Evolutionary conservation across 352 stramenopile species (phyloP), one percentile per base, ranked within the genome.

Genomic region (Phytophthora capsici): DNA sequence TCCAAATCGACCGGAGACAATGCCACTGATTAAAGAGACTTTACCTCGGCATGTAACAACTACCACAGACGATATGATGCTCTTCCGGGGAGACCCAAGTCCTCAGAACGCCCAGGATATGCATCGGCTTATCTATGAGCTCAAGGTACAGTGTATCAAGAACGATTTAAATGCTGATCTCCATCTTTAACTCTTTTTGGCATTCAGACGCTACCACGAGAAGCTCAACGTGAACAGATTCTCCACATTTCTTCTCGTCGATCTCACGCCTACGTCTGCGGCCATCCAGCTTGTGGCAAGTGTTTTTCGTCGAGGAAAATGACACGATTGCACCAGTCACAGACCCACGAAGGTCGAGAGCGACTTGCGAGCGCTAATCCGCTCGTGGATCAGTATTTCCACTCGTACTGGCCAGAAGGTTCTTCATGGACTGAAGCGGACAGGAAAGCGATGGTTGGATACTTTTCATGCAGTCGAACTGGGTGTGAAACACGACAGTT

Each of bases 221-320:
- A 88, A 14, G 66, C 65, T 16, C 45, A 67, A 30, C 70, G 62
- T 17, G 80, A 90, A 7, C 57, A 75, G 19, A 86, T 89, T 30
- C 66, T 89, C 12, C 56, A 87, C 30, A 67, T 90, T 23, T 57
- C 71, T 6, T 72, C 78, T 26, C 77, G 79, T 6, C 64, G 69
- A 16, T 55, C 60, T 5, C 77, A 83, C 5, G 69, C 73, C 8
- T 90, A 84, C 53, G 66, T 90, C 8, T 89, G 82, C 23, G 78
- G 78, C 0, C 69, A 82, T 48, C 74, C 82, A 28, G 73, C 80
- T 0, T 89, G 82, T 30, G 82, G 82, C 9, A 77, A 63, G 20
- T 89, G 77, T 57, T 90, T 90, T 54, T 90, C 78, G 57, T 88
- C 80, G 0, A 72, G 73, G 17, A 83, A 90, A 30, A 70, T 79